Evolutionary conservation across 768 basidiomycete genomes (phyloP).

Genomic region (Termitomyces heimii): DNA sequence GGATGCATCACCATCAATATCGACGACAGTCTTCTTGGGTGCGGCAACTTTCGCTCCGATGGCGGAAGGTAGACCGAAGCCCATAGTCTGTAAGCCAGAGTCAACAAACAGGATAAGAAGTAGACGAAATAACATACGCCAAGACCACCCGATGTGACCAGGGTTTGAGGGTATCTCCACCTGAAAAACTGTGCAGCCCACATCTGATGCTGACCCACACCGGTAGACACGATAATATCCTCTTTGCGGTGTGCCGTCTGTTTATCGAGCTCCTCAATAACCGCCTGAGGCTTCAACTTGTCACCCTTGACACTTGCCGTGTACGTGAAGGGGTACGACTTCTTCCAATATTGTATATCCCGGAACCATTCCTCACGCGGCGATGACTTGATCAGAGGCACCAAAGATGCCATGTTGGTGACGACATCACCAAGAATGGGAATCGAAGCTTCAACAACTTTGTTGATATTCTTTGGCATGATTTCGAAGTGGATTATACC

Average conservation of each 20-base stretch:
- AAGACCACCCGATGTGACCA: constrained; percentile 93
- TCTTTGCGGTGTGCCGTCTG: constrained; percentile 80
- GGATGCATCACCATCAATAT: constrained; percentile 97
- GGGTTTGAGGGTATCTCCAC: constrained; percentile 80
- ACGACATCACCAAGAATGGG: constrained; percentile 94
- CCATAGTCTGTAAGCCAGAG: constrained; percentile 73
- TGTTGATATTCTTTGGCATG: constrained; percentile 98
- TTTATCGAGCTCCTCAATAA: constrained; percentile 85
- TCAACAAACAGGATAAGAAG: neutral
- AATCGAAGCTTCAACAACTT: constrained; percentile 92
- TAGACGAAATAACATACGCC: constrained; percentile 55
- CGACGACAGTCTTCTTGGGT: constrained; percentile 88
- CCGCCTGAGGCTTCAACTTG: constrained; percentile 93
- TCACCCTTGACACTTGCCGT: constrained; percentile 55
- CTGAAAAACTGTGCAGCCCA: constrained; percentile 95
- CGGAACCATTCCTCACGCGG: constrained; percentile 78
- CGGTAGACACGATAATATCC: constrained; percentile 84
- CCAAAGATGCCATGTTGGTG: constrained; percentile 72
- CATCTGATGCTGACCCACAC: constrained; percentile 99
- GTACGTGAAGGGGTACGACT: constrained; percentile 86
- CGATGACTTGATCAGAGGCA: constrained; percentile 64
- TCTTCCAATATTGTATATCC: constrained; percentile 82
- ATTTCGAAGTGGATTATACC: constrained; percentile 99
- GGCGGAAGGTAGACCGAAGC: constrained; percentile 90
- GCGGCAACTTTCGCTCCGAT: constrained; percentile 97